phyloP scores from a whole-genome alignment of 805 yeast species.

The Candida maris region DNA sequence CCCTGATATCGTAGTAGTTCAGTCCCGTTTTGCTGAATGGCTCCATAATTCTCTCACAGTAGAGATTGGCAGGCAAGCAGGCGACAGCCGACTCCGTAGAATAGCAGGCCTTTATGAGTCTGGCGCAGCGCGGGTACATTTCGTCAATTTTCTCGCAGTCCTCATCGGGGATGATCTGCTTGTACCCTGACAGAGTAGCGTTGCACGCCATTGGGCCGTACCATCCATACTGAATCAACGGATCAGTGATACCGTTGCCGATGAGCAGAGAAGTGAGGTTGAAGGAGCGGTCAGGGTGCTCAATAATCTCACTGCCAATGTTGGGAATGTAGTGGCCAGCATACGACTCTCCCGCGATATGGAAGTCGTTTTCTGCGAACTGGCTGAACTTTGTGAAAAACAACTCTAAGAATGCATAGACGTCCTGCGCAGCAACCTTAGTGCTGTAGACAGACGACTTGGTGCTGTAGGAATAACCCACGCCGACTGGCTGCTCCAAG shows the following conservation, averaged over 20 bases:
- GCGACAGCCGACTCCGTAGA: conserved; percentile 68
- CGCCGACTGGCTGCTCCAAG: conserved; percentile 86
- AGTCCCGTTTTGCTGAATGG: conserved; percentile 83
- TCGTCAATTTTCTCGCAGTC: conserved; percentile 71
- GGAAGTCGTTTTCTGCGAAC: conserved; percentile 57
- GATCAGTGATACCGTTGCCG: conserved; percentile 90
- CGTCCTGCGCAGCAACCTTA: conserved; percentile 80
- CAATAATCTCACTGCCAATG: conserved; percentile 75
- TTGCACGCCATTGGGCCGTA: conserved; percentile 94
- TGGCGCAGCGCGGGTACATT: conserved; percentile 71
- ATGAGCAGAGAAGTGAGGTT: conserved; percentile 74
- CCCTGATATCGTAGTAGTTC: conserved; percentile 88
- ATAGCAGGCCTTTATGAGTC: conserved; percentile 77
- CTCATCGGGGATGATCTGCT: conserved; percentile 71
- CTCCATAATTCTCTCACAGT: conserved; percentile 82
- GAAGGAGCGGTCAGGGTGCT: conserved; percentile 53
- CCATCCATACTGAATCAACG: conserved; percentile 70
- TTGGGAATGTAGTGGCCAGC: conserved; percentile 95
- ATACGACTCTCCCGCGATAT: conserved; percentile 90
- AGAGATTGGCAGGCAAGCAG: conserved; percentile 87
- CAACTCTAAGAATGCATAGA: conserved; percentile 71
- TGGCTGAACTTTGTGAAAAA: conserved; percentile 72
- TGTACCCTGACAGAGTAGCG: conserved; percentile 68
- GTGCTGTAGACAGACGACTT: conserved; percentile 59
- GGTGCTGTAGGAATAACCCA: conserved; percentile 61